Conservation (phyloP, 805 yeast genomes). For the Monosporozyma aerobia region DNA sequence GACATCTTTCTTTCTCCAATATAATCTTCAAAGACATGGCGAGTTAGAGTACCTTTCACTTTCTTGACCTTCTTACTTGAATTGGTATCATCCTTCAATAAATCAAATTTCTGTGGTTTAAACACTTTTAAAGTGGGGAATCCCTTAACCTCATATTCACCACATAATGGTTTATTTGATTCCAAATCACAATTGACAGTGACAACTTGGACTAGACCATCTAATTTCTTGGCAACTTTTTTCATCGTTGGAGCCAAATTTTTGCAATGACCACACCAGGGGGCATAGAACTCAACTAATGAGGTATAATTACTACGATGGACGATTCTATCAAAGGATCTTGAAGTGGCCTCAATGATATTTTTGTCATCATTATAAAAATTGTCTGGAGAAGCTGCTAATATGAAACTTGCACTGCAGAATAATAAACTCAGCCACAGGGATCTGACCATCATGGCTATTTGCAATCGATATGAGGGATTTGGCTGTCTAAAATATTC, state of each 20-base stretch:
- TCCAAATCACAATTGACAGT: slow-evolving; percentile 80
- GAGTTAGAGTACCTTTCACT: slow-evolving; percentile 4
- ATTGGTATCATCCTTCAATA: background rate
- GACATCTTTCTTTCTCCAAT: slow-evolving; percentile 52
- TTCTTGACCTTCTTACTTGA: background rate
- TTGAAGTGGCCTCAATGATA: slow-evolving; percentile 47
- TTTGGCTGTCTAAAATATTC: background rate
- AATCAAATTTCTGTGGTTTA: slow-evolving; percentile 61
- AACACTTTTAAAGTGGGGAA: slow-evolving; percentile 79
- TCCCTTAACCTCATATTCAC: slow-evolving; percentile 55
- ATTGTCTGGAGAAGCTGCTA: slow-evolving; percentile 13
- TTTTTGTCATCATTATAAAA: slow-evolving; percentile 29
- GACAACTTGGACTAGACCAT: slow-evolving; percentile 54
- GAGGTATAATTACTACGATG: slow-evolving; percentile 66
- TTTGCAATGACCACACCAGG: slow-evolving; percentile 96
- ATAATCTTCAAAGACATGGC: slow-evolving; percentile 48
- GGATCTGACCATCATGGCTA: background rate
- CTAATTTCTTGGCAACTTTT: slow-evolving; percentile 53
- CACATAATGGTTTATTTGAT: slow-evolving; percentile 60
- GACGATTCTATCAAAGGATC: slow-evolving; percentile 58
- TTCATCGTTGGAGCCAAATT: slow-evolving; percentile 54
- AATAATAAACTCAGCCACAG: background rate
- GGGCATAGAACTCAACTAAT: slow-evolving; percentile 85
- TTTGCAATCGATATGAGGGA: background rate
- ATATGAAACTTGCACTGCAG: background rate